Conservation (phyloP, 257 asterid genomes). For the Apocynum venetum region DNA sequence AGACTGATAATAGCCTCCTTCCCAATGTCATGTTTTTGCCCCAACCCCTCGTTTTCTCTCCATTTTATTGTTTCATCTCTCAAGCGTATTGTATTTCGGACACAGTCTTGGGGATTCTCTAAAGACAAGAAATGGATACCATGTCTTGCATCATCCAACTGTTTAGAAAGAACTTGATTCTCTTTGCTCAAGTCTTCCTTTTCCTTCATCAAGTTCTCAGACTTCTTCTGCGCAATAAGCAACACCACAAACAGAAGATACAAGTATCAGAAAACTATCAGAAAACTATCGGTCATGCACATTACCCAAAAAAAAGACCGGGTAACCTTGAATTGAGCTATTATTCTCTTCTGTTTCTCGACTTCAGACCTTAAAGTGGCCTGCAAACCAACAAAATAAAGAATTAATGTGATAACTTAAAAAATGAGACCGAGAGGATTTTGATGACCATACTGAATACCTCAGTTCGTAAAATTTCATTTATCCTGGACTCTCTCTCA, state of each 20-base stretch:
- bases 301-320: not conserved
- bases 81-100: not conserved
- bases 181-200: constrained; percentile 58
- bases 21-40: no score
- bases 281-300: not conserved
- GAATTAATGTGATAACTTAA: not conserved
- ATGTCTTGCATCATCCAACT: constrained; percentile 67
- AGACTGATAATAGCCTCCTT: no score
- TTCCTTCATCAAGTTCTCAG: constrained; percentile 52
- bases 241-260: not conserved
- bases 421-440: not conserved
- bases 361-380: constrained; percentile 50
- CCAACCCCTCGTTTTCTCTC: not conserved
- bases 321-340: constrained; percentile 25
- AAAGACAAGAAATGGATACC: constrained; percentile 19
- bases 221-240: constrained; percentile 30
- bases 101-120: not conserved
- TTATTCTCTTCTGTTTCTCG: constrained; percentile 30
- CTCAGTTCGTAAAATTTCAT: constrained; percentile 55
- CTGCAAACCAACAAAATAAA: constrained; percentile 15
- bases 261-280: not conserved
- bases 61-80: no score
- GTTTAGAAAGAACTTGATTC: constrained; percentile 57
- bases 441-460: constrained; percentile 10
- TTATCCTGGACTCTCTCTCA: constrained; percentile 57